Percentiles rank a stretch among this genome's conserved stretches.
Conservation (phyloP, 2,329 filamentous ascomycete species). For the Arthroderma sp. region DNA sequence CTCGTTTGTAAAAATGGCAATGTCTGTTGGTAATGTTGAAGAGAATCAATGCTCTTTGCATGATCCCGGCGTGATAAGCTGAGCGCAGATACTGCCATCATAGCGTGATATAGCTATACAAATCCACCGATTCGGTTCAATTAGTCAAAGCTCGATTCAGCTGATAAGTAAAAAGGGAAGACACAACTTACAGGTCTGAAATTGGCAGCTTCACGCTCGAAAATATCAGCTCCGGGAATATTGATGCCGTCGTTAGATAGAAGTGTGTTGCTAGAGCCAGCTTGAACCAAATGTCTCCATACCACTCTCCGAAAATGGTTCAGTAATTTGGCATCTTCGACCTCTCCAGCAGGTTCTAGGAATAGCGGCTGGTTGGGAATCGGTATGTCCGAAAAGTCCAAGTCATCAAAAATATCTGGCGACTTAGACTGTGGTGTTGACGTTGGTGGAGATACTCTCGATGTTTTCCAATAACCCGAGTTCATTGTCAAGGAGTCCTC, state of each 20-base stretch:
- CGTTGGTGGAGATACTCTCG: constrained; percentile 24
- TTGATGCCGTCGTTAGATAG: constrained; percentile 14
- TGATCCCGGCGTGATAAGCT: constrained; percentile 37
- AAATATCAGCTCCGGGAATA: constrained; percentile 27
- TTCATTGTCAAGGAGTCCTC: constrained; percentile 31
- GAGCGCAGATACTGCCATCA: constrained; percentile 45
- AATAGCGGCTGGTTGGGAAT: constrained; percentile 12
- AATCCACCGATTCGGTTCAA: background rate
- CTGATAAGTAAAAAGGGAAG: background rate
- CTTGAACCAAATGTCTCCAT: constrained; percentile 28
- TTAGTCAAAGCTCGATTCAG: background rate
- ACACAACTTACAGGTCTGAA: constrained; percentile 38
- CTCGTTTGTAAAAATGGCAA: constrained; percentile 36
- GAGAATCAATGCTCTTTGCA: constrained; percentile 34
- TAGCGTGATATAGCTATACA: constrained; percentile 41
- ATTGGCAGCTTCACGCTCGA: constrained; percentile 34
- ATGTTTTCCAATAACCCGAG: constrained; percentile 18
- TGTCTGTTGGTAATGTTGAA: constrained; percentile 43
- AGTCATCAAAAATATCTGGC: constrained; percentile 16
- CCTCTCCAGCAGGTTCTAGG: constrained; percentile 12
- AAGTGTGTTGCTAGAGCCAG: constrained; percentile 13
- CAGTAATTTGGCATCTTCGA: constrained; percentile 23
- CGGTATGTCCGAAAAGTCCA: constrained; percentile 13
- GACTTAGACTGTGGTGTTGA: constrained; percentile 18
- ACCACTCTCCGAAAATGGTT: constrained; percentile 29